Conservation (phyloP, 306 rosid genomes). For the Quercus dentata region DNA sequence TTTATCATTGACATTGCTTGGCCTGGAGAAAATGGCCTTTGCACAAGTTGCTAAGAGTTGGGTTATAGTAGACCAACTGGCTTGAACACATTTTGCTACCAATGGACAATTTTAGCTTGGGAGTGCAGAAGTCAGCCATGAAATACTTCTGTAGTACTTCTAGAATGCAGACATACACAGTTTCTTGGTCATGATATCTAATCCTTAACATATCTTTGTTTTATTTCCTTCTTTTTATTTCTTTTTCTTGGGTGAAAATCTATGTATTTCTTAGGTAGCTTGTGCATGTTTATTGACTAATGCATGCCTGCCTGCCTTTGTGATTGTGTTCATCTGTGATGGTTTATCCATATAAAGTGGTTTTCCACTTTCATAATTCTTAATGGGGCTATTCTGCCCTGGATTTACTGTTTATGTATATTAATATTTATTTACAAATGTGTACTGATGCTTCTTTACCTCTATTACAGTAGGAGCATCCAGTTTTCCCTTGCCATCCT, state of each 20-base stretch:
- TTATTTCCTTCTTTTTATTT: not conserved
- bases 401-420: not conserved
- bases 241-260: not conserved
- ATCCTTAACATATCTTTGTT: not conserved
- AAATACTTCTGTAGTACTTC: not conserved
- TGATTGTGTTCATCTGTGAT: not conserved
- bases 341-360: not conserved
- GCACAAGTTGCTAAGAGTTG: not conserved
- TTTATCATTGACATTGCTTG: not conserved
- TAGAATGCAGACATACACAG: not conserved
- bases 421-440: not conserved
- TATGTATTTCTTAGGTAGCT: not conserved
- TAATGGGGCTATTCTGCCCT: not conserved
- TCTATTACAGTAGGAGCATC: constrained; percentile 42
- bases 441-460: constrained; percentile 14
- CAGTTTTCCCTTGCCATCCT: constrained; percentile 75
- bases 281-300: not conserved
- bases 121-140: not conserved
- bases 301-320: not conserved
- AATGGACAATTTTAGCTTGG: not conserved
- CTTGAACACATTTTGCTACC: not conserved
- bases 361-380: not conserved
- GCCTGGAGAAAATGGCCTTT: not conserved
- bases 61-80: not conserved
- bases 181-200: not conserved